Evolutionary conservation across 768 basidiomycete genomes (phyloP), one percentile per base, ranked within the genome.

Genomic region (Sarcodon aspratus): DNA sequence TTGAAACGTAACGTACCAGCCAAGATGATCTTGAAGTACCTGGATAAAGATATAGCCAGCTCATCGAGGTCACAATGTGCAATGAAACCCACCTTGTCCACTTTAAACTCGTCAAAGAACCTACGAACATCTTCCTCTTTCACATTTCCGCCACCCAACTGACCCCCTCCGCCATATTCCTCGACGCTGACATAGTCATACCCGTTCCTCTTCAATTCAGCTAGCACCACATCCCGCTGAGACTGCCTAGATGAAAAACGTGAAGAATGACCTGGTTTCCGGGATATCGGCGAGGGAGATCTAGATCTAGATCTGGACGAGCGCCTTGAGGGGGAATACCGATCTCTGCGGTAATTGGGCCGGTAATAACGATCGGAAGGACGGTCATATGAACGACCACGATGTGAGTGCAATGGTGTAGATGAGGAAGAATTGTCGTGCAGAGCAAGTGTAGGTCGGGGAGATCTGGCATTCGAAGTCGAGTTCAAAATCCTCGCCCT

Each of bases 1-100:
- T 15, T 67, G 59, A 61, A 96, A 97, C 3, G 90, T 85, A 53
- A 93, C 74, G 59, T 92, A 94, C 72, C 88, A 84, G 9, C 81
- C 85, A 1, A 67, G 64, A 46, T 76, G 73, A 60, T 86, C 85
- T 52, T 78, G 75, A 1, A 91, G 67, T 27, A 93, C 72, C 85
- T 89, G 49, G 33, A n/a, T 33, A 31, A 47, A 48, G 33, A 48
- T 35, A 44, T 33, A 50, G 35, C n/a, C 49, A 33, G 37, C 44
- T 48, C 45, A 50, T 33, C 45, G 50, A 6, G 37, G 33, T 48
- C 48, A 56, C 48, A 48, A 46, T 33, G 48, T 44, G 44, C 33
- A 55, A 49, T 48, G 18, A 46, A 46, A 51, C 81, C 59, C 65
- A 87, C 86, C 73, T 78, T 73, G 44, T 89, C 79, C 15, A 85